Conservation (phyloP, 768 basidiomycete genomes). For the Hygrocybe coccinea region DNA sequence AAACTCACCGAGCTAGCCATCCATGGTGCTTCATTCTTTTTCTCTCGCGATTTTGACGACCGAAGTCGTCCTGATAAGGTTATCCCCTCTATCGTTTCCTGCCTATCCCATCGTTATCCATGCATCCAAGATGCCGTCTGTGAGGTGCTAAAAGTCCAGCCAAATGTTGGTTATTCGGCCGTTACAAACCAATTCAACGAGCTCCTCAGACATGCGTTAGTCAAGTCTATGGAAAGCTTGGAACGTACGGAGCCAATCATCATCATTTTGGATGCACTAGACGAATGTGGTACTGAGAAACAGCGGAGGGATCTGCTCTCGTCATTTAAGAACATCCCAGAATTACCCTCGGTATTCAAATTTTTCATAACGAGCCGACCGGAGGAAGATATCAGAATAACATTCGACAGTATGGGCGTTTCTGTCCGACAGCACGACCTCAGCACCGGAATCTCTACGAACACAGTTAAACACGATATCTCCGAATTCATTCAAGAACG, state of each 20-base stretch:
- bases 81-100: slow-evolving; percentile 1
- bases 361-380: slow-evolving; percentile 2
- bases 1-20: not conserved
- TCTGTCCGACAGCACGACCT: no score
- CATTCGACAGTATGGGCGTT: no score
- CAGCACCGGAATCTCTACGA: no score
- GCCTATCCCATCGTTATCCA: not conserved
- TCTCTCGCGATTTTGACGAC: not conserved
- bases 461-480: no score
- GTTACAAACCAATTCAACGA: not conserved
- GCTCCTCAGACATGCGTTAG: not conserved
- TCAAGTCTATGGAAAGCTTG: not conserved
- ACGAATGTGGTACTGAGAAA: not conserved
- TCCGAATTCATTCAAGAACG: no score
- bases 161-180: not conserved
- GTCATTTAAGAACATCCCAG: not conserved
- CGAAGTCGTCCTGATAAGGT: not conserved
- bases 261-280: not conserved
- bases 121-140: not conserved
- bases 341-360: not conserved
- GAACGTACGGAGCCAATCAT: not conserved
- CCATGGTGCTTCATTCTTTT: slow-evolving; percentile 2
- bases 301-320: not conserved
- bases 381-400: slow-evolving; percentile 1
- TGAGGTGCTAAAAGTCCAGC: not conserved